Percentiles rank a stretch among this genome's conserved stretches.
Conservation (phyloP, 495 filamentous ascomycete species). For the Penicillium paxilli region DNA sequence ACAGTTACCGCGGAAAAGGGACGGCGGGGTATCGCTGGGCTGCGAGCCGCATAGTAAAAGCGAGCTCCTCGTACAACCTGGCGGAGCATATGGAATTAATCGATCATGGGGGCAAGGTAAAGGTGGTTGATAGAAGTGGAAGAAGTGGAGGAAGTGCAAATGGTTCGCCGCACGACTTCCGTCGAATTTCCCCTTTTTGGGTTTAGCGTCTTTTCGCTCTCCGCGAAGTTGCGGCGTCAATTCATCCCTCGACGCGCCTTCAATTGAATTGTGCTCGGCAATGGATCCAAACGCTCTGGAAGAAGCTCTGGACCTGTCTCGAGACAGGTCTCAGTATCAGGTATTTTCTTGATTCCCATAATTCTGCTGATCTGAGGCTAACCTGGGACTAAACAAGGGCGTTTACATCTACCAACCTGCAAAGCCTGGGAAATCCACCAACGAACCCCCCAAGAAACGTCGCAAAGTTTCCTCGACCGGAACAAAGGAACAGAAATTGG, state of each 20-base stretch:
- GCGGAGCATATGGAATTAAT: conserved; percentile 49
- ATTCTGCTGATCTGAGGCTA: conserved; percentile 4
- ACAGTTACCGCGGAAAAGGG: conserved; percentile 36
- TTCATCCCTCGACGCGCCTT: conserved; percentile 20
- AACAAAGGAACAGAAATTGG: conserved; percentile 14
- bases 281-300: conserved; percentile 31
- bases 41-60: conserved; percentile 44
- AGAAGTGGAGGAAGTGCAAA: too few relatives aligned
- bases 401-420: conserved; percentile 69
- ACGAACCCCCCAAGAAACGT: conserved; percentile 62
- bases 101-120: conserved; percentile 11
- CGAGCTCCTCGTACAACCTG: conserved; percentile 47
- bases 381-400: conserved; percentile 43
- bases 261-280: conserved; percentile 16
- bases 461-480: conserved; percentile 49
- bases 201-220: conserved; percentile 34
- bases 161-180: conserved; percentile 23
- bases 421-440: conserved; percentile 30
- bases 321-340: conserved; percentile 47
- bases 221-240: conserved; percentile 14
- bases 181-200: conserved; percentile 29
- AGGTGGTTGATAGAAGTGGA: conserved; percentile 1
- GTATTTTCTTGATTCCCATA: conserved; percentile 28
- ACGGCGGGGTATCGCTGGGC: conserved; percentile 29
- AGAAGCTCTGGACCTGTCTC: conserved; percentile 27